A percentile compares a stretch with the other conserved stretches of the same genome.
Conservation (phyloP, 139 green algal genomes). For the Micractinium conductrix region DNA sequence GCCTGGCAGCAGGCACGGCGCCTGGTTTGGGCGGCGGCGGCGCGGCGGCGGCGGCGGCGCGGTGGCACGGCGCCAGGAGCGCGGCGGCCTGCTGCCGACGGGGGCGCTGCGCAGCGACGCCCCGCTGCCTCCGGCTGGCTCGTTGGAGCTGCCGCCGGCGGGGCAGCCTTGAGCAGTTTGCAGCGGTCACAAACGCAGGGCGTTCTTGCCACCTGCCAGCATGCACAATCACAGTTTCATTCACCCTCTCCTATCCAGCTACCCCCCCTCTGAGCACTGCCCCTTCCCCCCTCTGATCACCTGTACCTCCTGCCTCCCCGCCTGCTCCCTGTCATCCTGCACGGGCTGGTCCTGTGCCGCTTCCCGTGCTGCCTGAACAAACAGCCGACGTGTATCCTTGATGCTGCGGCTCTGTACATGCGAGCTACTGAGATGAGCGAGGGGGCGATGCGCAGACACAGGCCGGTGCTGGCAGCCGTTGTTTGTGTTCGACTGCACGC, state of each 20-base stretch:
- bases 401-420: too few relatives aligned
- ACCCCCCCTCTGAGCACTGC: background rate
- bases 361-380: too few relatives aligned
- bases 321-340: too few relatives aligned
- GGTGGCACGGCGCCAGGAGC: background rate
- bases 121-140: too few relatives aligned
- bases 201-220: too few relatives aligned
- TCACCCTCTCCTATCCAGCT: background rate
- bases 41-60: background rate
- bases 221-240: background rate
- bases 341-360: too few relatives aligned
- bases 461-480: too few relatives aligned
- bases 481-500: too few relatives aligned
- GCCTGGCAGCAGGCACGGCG: background rate
- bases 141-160: conserved; percentile 10
- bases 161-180: background rate
- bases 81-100: background rate
- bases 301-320: background rate
- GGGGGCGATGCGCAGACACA: too few relatives aligned
- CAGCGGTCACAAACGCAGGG: too few relatives aligned
- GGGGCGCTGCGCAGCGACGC: conserved; percentile 4
- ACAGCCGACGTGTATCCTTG: too few relatives aligned
- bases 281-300: background rate
- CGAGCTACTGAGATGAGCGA: too few relatives aligned
- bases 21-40: background rate